phyloP scores from a whole-genome alignment of 352 stramenopile genomes.

The Albugo candida region DNA sequence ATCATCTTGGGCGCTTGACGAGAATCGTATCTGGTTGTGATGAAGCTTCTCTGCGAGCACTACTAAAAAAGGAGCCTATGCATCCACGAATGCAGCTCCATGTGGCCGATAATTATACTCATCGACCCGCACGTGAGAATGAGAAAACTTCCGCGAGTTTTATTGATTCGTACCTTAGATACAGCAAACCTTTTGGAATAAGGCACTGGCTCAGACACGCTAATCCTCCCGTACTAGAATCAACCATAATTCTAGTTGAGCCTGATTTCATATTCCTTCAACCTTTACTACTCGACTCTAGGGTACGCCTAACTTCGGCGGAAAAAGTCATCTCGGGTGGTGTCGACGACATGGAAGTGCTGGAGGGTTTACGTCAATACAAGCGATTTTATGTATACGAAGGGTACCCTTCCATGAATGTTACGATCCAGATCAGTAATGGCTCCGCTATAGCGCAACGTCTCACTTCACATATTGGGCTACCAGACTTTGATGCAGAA shows the following conservation, averaged over 20 bases:
- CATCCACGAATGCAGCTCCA: slow-evolving; percentile 31
- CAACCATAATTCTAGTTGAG: slow-evolving; percentile 38
- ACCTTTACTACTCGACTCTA: slow-evolving; percentile 34
- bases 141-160: slow-evolving; percentile 17
- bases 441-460: slow-evolving; percentile 25
- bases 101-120: slow-evolving; percentile 11
- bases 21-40: slow-evolving; percentile 48
- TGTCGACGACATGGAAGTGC: slow-evolving; percentile 44
- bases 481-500: slow-evolving; percentile 18
- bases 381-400: slow-evolving; percentile 71
- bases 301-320: slow-evolving; percentile 25
- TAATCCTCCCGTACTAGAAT: slow-evolving; percentile 38
- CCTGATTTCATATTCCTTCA: slow-evolving; percentile 58
- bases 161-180: slow-evolving; percentile 24
- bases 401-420: slow-evolving; percentile 18
- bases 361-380: slow-evolving; percentile 57
- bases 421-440: slow-evolving; percentile 20
- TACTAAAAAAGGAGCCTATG: slow-evolving; percentile 14
- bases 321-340: slow-evolving; percentile 13
- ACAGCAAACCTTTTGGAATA: slow-evolving; percentile 57
- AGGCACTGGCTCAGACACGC: slow-evolving; percentile 42
- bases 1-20: slow-evolving; percentile 38
- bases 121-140: background rate
- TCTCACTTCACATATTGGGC: slow-evolving; percentile 16
- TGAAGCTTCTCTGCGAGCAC: slow-evolving; percentile 16